A percentile compares a stretch with the other conserved stretches of the same genome.
Conservation (phyloP, 2,329 filamentous ascomycete species). For the Didymellaceae sp. region DNA sequence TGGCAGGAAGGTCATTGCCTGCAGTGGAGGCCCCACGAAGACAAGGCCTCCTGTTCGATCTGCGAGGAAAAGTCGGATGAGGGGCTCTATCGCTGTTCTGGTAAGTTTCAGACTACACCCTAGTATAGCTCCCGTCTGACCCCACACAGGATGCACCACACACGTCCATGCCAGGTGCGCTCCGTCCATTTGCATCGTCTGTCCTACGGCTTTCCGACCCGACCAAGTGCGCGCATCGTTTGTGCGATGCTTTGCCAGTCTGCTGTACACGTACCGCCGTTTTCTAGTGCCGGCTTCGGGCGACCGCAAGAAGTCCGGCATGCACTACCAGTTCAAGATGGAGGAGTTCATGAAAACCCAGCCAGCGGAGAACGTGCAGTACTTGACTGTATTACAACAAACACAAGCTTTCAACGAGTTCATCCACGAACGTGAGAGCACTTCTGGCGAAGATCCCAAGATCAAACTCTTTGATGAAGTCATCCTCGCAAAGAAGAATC, state of each 20-base stretch:
- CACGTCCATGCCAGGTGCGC: conserved; percentile 66
- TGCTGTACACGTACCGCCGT: conserved; percentile 73
- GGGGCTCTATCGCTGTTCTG: conserved; percentile 74
- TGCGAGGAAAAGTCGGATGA: conserved; percentile 79
- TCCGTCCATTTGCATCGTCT: conserved; percentile 67
- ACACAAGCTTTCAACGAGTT: conserved; percentile 82
- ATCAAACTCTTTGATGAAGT: conserved; percentile 85
- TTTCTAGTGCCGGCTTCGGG: conserved; percentile 65
- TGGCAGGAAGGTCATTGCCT: conserved; percentile 89
- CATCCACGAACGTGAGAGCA: conserved; percentile 79
- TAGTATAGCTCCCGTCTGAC: conserved; percentile 27
- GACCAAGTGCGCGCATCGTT: conserved; percentile 73
- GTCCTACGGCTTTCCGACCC: conserved; percentile 69
- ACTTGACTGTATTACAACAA: conserved; percentile 67
- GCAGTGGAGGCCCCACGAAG: conserved; percentile 67
- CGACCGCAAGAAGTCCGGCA: conserved; percentile 67
- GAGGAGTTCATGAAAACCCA: conserved; percentile 70
- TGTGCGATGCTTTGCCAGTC: conserved; percentile 71
- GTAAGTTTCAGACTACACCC: conserved; percentile 44
- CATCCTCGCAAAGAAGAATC: conserved; percentile 77
- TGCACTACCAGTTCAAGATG: conserved; percentile 70
- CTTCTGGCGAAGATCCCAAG: conserved; percentile 64
- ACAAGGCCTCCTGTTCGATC: conserved; percentile 69
- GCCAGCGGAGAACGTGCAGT: conserved; percentile 68
- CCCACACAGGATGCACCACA: conserved; percentile 59